Percentiles rank a stretch among this genome's conserved stretches.
These are phyloP conservation scores for Cytospora piceicola DNA, from an alignment of 2,329 filamentous ascomycete genomes.

Conservation along the genomic window DNA sequence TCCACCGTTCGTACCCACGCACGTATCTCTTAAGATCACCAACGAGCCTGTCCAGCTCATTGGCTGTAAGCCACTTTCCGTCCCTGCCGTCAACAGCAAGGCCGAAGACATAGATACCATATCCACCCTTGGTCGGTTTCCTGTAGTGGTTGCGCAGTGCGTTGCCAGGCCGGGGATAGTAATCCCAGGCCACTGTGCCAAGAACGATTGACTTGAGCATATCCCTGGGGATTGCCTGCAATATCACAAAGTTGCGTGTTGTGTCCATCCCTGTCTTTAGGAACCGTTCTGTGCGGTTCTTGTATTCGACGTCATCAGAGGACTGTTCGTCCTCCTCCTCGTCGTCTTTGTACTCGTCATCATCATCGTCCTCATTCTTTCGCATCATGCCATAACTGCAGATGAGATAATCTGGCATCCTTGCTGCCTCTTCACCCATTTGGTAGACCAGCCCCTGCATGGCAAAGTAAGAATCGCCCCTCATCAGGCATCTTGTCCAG, in stretches of 20 bases:
- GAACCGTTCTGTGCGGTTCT: neutral
- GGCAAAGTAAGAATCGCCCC: neutral
- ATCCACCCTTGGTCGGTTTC: neutral
- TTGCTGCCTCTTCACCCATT: conserved; percentile 1
- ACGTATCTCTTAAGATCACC: neutral
- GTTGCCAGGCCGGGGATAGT: neutral
- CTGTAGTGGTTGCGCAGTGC: neutral
- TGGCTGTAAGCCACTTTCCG: neutral
- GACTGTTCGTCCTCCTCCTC: too few species aligned
- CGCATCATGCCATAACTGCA: neutral
- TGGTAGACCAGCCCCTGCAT: neutral
- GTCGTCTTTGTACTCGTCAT: neutral
- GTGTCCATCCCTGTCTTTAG: neutral
- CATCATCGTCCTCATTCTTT: neutral
- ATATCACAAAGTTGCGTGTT: neutral
- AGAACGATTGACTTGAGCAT: conserved; percentile 5
- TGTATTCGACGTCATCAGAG: neutral
- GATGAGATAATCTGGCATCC: neutral
- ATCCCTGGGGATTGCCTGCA: neutral
- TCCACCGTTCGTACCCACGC: neutral
- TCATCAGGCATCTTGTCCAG: neutral
- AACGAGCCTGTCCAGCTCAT: neutral
- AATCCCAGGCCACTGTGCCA: conserved; percentile 9
- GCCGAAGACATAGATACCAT: conserved; percentile 4
- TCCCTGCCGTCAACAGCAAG: neutral